These are phyloP conservation scores for Solanum commersonii DNA, from an alignment of 257 asterid species.

Conservation along the genomic window DNA sequence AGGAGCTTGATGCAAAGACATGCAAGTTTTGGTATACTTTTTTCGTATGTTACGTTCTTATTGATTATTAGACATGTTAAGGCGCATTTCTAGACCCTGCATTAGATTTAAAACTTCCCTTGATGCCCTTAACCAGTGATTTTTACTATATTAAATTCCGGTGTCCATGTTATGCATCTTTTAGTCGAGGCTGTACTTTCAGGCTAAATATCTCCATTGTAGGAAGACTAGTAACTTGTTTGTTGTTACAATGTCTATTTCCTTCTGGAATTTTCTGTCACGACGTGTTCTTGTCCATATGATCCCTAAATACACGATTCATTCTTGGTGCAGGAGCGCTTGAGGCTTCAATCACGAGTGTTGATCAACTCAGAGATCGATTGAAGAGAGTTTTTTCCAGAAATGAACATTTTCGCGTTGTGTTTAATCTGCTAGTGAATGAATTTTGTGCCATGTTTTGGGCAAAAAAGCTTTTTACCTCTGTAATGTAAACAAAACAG, in stretches of 20 bases:
- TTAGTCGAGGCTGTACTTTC: neutral
- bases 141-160: neutral
- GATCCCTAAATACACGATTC: neutral
- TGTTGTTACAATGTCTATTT: neutral
- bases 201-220: neutral
- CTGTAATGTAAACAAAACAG: neutral
- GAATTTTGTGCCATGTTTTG: neutral
- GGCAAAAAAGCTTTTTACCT: neutral
- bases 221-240: neutral
- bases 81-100: neutral
- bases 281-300: neutral
- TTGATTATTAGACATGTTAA: neutral
- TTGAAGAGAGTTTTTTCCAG: neutral
- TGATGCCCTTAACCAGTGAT: neutral
- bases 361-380: neutral
- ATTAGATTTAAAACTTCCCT: neutral
- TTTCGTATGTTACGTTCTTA: neutral
- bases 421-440: neutral
- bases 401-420: neutral
- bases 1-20: neutral
- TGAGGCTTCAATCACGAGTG: neutral
- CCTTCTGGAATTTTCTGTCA: neutral
- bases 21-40: neutral
- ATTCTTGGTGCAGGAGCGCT: neutral
- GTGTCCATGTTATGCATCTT: neutral